Percentiles rank a stretch among this genome's conserved stretches.
These are phyloP conservation scores for Polytolypa hystricis DNA, from an alignment of 2,329 filamentous ascomycete genomes.

Conservation along the genomic window DNA sequence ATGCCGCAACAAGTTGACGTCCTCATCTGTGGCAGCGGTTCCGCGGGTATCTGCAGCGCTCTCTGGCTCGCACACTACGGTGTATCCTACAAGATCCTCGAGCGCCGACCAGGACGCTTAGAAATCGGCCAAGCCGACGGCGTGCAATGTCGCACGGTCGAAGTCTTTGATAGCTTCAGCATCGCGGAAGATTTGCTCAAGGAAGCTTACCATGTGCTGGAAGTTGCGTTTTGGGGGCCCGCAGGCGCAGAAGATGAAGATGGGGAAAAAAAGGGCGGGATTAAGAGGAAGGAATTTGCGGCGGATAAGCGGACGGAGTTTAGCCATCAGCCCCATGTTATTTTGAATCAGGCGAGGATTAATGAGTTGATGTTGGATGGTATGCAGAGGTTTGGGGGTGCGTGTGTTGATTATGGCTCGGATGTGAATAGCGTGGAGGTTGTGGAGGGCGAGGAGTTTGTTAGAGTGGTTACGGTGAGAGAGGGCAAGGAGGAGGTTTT, in stretches of 20 bases:
- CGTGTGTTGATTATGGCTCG: conserved; percentile 45
- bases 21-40: conserved; percentile 51
- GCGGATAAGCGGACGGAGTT: conserved; percentile 45
- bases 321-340: conserved; percentile 46
- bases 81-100: conserved; percentile 48
- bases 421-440: conserved; percentile 42
- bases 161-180: conserved; percentile 51
- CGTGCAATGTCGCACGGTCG: conserved; percentile 50
- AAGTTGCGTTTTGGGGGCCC: conserved; percentile 47
- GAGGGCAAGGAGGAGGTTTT: conserved; percentile 31
- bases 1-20: conserved; percentile 34
- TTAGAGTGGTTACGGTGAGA: conserved; percentile 34
- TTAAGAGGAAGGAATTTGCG: conserved; percentile 38
- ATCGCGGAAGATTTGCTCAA: conserved; percentile 44
- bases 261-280: conserved; percentile 22
- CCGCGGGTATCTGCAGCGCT: conserved; percentile 50
- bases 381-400: conserved; percentile 34
- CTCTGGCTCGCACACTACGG: conserved; percentile 49
- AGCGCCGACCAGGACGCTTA: conserved; percentile 45
- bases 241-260: no score
- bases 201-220: conserved; percentile 48
- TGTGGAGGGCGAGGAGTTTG: conserved; percentile 32
- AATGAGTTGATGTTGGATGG: conserved; percentile 44
- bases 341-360: conserved; percentile 46
- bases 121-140: conserved; percentile 53